Evolutionary conservation across 768 basidiomycete species (phyloP), one percentile per base, ranked within the genome.

Genomic region (Lactifluus subvellereus): DNA sequence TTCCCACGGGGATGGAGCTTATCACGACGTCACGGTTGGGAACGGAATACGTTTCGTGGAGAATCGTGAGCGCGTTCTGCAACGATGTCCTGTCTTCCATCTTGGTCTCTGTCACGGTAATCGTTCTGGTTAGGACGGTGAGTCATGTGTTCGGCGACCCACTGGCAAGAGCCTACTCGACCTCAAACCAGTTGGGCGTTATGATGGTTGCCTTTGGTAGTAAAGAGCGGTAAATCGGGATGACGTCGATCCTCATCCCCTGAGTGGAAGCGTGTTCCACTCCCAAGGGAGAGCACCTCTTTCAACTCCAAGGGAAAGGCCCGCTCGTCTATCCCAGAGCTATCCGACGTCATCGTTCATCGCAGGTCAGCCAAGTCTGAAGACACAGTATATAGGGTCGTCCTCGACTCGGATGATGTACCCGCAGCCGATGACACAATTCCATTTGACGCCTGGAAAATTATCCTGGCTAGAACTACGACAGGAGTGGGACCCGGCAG

Each of bases 171-270:
- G 73, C 86, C 73, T 72, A 95, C 94, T 98, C 96, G 65, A 89
- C 90, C 77, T 99, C 97, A 69, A 94, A 99, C 84, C 94, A 97
- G 71, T 99, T 99, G 0, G 97, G 97, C 0, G 97, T 94, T 67
- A 98, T 98, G 53, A 98, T 86, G 0, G 91, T 91, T 3, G 97
- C 88, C n/a, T 85, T 75, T n/a, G 84, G 78, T 1, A 96, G 78
- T 76, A 94, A 82, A 47, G 80, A 76, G 51, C 86, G 84, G 77
- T 99, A 98, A 43, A 92, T 80, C 1, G 94, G 92, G 62, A 98
- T 78, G 9, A 94, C 92, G 65, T 91, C 86, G 22, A 20, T n/a
- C n/a, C n/a, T n/a, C n/a, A n/a, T 82, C 87, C 1, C 73, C 77
- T 10, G 86, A 91, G 54, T 97, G 94, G 94, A 94, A 86, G 71